A percentile compares a stretch with the other conserved stretches of the same genome.
Conservation (phyloP, 306 rosid species). For the Pyrus communis region DNA sequence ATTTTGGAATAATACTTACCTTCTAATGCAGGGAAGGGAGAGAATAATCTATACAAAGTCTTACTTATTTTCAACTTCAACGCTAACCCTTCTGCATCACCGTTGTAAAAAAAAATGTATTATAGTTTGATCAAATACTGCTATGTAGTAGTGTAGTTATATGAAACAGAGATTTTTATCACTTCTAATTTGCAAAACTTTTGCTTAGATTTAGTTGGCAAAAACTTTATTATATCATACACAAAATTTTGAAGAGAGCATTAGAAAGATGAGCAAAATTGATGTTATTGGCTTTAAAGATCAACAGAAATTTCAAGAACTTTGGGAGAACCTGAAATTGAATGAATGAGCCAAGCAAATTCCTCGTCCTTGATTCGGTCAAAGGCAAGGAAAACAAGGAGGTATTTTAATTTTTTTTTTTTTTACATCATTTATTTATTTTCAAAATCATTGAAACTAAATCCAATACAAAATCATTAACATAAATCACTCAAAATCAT, state of each 20-base stretch:
- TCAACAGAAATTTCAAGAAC: slow-evolving; percentile 8
- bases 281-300: too few species aligned
- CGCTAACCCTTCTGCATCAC: slow-evolving; percentile 32
- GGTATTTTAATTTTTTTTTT: background rate
- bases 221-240: too few species aligned
- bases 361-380: slow-evolving; percentile 49
- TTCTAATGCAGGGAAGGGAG: slow-evolving; percentile 55
- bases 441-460: too few species aligned
- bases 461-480: too few species aligned
- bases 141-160: too few species aligned
- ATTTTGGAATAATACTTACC: background rate
- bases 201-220: too few species aligned
- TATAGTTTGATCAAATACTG: background rate
- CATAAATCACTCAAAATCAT: too few species aligned
- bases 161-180: too few species aligned
- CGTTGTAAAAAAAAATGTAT: slow-evolving; percentile 16
- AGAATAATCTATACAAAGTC: slow-evolving; percentile 61
- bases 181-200: too few species aligned
- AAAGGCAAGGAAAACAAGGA: slow-evolving; percentile 36
- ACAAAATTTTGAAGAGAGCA: too few species aligned
- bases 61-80: slow-evolving; percentile 66
- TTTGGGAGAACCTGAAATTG: slow-evolving; percentile 35
- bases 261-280: too few species aligned
- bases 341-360: slow-evolving; percentile 33
- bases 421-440: slow-evolving; percentile 1